Evolutionary conservation across 805 yeast species (phyloP).

Genomic region (Myxozyma neglecta): DNA sequence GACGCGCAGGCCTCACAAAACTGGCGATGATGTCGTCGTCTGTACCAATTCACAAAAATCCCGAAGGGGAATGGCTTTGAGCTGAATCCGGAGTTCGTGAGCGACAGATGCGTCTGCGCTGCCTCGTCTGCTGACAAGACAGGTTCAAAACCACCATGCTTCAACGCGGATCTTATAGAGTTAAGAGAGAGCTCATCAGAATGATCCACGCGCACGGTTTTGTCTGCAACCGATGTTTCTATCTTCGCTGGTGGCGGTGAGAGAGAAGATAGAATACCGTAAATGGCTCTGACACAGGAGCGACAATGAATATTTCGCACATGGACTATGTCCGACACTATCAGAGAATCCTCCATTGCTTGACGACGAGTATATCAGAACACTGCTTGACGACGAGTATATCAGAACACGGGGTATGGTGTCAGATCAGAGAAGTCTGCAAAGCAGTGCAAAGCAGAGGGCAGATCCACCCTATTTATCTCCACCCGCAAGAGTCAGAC

Average conservation of each 20-base stretch:
- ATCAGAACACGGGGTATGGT: no score
- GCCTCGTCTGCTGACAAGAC: conserved; percentile 21
- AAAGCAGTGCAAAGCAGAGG: neutral
- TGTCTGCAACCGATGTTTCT: conserved; percentile 21
- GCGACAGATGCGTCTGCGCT: neutral
- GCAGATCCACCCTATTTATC: neutral
- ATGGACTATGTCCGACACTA: conserved; percentile 23
- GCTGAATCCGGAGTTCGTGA: conserved; percentile 12
- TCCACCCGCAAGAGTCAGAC: neutral
- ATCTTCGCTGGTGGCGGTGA: conserved; percentile 27
- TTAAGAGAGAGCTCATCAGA: conserved; percentile 22
- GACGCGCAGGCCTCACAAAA: conserved; percentile 27
- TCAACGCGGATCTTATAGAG: conserved; percentile 28
- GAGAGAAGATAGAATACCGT: conserved; percentile 22
- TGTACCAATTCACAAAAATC: conserved; percentile 21
- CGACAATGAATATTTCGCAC: conserved; percentile 33
- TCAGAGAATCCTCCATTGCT: conserved; percentile 20
- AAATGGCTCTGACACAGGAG: conserved; percentile 31
- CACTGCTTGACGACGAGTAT: neutral
- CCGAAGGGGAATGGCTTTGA: conserved; percentile 28
- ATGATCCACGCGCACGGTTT: conserved; percentile 30
- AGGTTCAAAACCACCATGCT: conserved; percentile 34
- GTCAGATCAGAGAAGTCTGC: neutral
- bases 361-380: neutral
- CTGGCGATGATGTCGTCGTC: conserved; percentile 28